These are phyloP conservation scores for Spongispora temasekensis DNA, from an alignment of 1,284 basidiomycete genomes.

Conservation along the genomic window DNA sequence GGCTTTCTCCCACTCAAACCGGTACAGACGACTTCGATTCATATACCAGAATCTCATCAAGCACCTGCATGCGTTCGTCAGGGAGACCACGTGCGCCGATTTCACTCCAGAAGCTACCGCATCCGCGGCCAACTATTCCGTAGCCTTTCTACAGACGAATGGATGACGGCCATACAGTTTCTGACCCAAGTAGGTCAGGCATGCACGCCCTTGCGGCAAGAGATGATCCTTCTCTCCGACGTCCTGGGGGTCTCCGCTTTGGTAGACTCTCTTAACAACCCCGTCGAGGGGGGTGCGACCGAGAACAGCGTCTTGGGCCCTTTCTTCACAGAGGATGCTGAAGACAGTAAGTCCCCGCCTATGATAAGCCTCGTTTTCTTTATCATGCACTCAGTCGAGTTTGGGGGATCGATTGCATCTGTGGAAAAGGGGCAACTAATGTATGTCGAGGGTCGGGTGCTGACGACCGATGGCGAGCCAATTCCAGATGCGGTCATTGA, in stretches of 20 bases:
- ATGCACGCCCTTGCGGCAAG: conserved; percentile 74
- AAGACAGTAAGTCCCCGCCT: conserved; percentile 53
- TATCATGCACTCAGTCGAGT: conserved; percentile 42
- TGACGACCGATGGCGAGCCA: conserved; percentile 67
- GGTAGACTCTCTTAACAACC: conserved; percentile 79
- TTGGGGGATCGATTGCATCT: conserved; percentile 69
- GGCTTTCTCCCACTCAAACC: conserved; percentile 4
- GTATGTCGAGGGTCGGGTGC: conserved; percentile 74
- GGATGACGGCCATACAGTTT: conserved; percentile 80
- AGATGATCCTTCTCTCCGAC: conserved; percentile 84
- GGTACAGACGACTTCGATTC: conserved; percentile 45
- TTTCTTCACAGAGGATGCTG: conserved; percentile 82
- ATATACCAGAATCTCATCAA: conserved; percentile 51
- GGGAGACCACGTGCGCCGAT: conserved; percentile 57
- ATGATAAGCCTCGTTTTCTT: not conserved
- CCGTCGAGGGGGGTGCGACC: conserved; percentile 63
- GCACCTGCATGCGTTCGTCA: conserved; percentile 72
- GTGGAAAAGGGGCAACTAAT: conserved; percentile 84
- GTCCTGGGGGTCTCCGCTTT: conserved; percentile 77
- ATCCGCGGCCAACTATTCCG: not conserved
- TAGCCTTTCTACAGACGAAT: conserved; percentile 79
- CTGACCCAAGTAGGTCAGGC: conserved; percentile 74
- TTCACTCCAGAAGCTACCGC: not conserved
- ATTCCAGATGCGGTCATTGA: conserved; percentile 70
- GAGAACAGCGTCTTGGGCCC: conserved; percentile 82